phyloP scores from a whole-genome alignment of 345 rosid species.

The Moringa oleifera region DNA sequence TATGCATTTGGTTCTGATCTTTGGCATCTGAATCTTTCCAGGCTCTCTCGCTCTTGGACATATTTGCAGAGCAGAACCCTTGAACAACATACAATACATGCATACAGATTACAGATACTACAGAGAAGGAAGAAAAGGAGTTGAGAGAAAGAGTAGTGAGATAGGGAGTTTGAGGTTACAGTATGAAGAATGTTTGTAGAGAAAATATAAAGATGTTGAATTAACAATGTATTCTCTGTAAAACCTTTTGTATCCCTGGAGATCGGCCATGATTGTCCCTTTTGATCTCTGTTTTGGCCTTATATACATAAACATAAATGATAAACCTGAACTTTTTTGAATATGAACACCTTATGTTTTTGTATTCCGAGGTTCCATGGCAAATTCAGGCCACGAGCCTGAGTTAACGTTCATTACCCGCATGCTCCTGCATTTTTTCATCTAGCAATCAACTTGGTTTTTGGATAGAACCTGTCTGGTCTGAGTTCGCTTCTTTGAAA shows the following conservation, averaged over 20 bases:
- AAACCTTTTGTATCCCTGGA: conserved; percentile 11
- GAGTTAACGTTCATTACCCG: no score
- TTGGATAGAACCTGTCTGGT: no score
- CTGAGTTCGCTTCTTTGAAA: no score
- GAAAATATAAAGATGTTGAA: conserved; percentile 1
- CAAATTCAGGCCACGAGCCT: no score
- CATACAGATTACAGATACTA: conserved; percentile 8
- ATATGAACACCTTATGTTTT: not conserved
- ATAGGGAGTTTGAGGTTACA: not conserved
- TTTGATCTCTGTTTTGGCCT: conserved; percentile 12
- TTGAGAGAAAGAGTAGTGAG: not conserved
- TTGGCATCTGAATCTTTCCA: conserved; percentile 18
- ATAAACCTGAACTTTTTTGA: not conserved
- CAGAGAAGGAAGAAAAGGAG: not conserved
- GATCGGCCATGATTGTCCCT: conserved; percentile 1
- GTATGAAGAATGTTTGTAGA: not conserved
- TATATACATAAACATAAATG: conserved; percentile 11
- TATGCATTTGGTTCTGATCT: not conserved
- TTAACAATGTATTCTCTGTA: conserved; percentile 12
- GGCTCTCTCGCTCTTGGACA: conserved; percentile 90
- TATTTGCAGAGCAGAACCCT: conserved; percentile 54
- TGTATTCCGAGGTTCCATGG: no score
- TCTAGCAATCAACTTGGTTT: no score
- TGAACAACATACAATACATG: conserved; percentile 23
- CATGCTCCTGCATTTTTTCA: no score